Base-by-base conservation (phyloP, 306 rosid species). In the Vigna hirtella region DNA sequence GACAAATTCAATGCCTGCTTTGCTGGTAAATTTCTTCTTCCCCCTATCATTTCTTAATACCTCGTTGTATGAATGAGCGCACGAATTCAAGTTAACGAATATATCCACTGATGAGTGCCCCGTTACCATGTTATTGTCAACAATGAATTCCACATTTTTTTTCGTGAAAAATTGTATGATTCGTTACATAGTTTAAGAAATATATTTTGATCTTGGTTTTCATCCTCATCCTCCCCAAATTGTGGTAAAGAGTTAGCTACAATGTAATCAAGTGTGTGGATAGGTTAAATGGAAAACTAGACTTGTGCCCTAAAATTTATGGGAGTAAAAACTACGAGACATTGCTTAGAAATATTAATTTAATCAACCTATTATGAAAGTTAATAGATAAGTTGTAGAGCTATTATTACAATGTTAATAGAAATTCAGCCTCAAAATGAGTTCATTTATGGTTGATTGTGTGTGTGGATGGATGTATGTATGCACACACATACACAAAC, bases 1-100 rank as follows among this genome's bases (percentile, higher is more conserved):
- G 83, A 96, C 99, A 28, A 96, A 93, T 82, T 85, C 98, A 56
- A 83, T 91, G 89, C 98, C 99, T 72, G 81, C 97, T 73, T 91
- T 96, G 83, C 86, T 96, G 97, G 99, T 96, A 89, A 15, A 2
- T 74, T 76, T 70, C 63, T 55, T 22, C 9, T 57, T 7, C 63
- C 16, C 0, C 65, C 47, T 59, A 16, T 22, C 62, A 50, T 50
- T 42, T 70, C 47, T 10, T 59, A 66, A 22, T 78, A 18, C 11
- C 36, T 63, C 9, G 20, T 62, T 7, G 48, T 55, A 10, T 24
- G 62, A 74, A 11, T 59, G 40, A 38, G 50, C 9, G 6, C 20
- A 2, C 30, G n/a, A 47, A 36, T 51, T 32, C 69, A 48, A 53
- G 53, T 40, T 77, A 70, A 43, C 34, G 80, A 77, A 66, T 66